Evolutionary conservation across 257 asterid genomes (phyloP).

Genomic region (Fraxinus anomala): DNA sequence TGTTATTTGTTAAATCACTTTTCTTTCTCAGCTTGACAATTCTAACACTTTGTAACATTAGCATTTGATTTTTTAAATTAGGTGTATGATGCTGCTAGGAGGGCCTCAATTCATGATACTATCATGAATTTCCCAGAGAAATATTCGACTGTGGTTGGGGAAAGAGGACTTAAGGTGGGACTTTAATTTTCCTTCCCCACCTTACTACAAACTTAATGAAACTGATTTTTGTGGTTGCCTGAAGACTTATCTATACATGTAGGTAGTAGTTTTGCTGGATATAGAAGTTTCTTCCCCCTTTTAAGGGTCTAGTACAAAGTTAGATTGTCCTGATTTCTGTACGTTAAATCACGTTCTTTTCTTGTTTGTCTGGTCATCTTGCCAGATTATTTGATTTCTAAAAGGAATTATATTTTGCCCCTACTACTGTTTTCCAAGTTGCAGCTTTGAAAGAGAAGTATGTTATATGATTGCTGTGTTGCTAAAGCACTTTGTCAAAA

Average conservation of each 20-base stretch:
- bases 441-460: neutral
- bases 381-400: neutral
- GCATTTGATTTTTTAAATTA: constrained; percentile 33
- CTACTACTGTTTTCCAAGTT: neutral
- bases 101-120: constrained; percentile 92
- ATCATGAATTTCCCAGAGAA: constrained; percentile 86
- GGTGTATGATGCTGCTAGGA: constrained; percentile 93
- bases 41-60: constrained; percentile 9
- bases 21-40: constrained; percentile 4
- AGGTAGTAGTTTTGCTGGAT: neutral
- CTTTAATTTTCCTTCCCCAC: constrained; percentile 4
- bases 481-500: neutral
- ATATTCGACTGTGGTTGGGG: constrained; percentile 89
- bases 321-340: constrained; percentile 16
- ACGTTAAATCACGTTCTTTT: neutral
- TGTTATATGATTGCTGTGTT: constrained; percentile 15
- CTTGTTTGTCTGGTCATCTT: neutral
- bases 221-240: neutral
- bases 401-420: neutral
- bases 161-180: constrained; percentile 96
- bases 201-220: neutral
- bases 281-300: neutral
- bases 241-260: neutral
- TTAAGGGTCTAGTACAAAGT: neutral
- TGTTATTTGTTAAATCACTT: constrained; percentile 27